phyloP scores from a whole-genome alignment of 2,329 filamentous ascomycete genomes.

The Microcyclospora pomicola region DNA sequence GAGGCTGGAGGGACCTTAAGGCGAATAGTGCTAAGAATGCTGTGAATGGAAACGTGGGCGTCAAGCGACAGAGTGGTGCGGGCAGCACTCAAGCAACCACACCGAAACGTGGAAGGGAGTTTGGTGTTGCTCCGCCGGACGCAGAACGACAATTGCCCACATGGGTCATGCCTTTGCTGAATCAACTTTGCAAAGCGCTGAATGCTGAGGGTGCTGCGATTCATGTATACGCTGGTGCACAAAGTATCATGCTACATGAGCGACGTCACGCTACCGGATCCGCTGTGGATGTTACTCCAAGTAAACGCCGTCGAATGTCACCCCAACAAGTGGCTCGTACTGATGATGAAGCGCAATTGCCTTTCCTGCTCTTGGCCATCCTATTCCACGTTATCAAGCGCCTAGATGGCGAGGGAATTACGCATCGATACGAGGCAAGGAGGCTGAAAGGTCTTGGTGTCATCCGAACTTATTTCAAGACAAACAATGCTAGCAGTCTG shows the following conservation, averaged over 20 bases:
- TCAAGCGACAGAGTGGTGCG: background rate
- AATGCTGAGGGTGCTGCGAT: background rate
- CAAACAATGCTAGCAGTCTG: background rate
- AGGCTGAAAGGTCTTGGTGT: background rate
- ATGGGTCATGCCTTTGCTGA: background rate
- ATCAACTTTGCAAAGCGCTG: background rate
- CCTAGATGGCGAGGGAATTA: background rate
- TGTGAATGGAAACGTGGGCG: background rate
- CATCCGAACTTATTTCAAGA: background rate
- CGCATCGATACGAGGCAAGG: background rate
- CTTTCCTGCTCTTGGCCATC: background rate
- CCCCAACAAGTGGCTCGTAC: background rate
- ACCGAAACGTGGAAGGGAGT: background rate
- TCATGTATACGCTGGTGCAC: background rate
- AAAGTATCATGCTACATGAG: conserved; percentile 1
- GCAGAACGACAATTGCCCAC: background rate
- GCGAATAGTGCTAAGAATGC: background rate
- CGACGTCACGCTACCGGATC: background rate
- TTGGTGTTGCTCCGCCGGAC: background rate
- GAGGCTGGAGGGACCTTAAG: conserved; percentile 1
- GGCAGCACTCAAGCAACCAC: background rate
- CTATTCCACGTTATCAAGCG: background rate
- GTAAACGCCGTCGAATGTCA: background rate
- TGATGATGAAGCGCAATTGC: background rate
- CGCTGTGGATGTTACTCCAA: background rate